phyloP scores from a whole-genome alignment of 2,329 filamentous ascomycete genomes.

The Helotiales sp. region DNA sequence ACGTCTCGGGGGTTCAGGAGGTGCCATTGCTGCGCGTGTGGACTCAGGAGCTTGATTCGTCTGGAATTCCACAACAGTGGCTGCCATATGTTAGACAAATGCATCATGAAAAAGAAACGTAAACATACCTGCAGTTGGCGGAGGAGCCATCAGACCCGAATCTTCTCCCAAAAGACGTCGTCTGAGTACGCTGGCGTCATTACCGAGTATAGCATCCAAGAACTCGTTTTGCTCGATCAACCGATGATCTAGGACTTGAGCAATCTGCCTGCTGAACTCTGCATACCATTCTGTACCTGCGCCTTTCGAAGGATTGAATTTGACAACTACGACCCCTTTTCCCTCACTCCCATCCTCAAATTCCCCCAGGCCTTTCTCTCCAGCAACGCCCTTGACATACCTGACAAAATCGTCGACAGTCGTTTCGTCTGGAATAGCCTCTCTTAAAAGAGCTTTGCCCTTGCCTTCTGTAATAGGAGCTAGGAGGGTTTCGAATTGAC shows the following conservation, averaged over 20 bases:
- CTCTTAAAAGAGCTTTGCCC: conserved; percentile 77
- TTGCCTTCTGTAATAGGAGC: conserved; percentile 77
- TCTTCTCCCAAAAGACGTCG: conserved; percentile 64
- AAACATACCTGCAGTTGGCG: conserved; percentile 38
- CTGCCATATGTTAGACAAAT: conserved; percentile 13
- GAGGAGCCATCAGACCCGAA: conserved; percentile 37
- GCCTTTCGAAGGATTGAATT: conserved; percentile 66
- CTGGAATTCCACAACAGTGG: conserved; percentile 22
- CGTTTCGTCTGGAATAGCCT: conserved; percentile 66
- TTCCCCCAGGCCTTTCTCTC: conserved; percentile 71
- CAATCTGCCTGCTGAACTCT: conserved; percentile 70
- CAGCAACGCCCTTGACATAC: conserved; percentile 76
- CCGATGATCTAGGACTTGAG: conserved; percentile 75
- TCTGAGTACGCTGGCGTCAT: conserved; percentile 74
- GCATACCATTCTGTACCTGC: conserved; percentile 67
- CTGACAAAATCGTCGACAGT: conserved; percentile 76
- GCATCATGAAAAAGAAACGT: too few relatives aligned
- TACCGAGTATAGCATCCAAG: conserved; percentile 83
- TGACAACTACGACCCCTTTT: conserved; percentile 78
- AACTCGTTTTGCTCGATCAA: conserved; percentile 91
- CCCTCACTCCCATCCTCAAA: conserved; percentile 68
- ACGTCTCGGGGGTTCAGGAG: conserved; percentile 29
- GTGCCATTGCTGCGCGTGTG: conserved; percentile 22
- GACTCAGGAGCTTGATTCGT: conserved; percentile 11
- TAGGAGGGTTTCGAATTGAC: conserved; percentile 77